Percentiles rank a stretch among this genome's conserved stretches.
These are phyloP conservation scores for Halocafeteria seosinensis DNA, from an alignment of 108 stramenopile genomes.

Conservation along the genomic window DNA sequence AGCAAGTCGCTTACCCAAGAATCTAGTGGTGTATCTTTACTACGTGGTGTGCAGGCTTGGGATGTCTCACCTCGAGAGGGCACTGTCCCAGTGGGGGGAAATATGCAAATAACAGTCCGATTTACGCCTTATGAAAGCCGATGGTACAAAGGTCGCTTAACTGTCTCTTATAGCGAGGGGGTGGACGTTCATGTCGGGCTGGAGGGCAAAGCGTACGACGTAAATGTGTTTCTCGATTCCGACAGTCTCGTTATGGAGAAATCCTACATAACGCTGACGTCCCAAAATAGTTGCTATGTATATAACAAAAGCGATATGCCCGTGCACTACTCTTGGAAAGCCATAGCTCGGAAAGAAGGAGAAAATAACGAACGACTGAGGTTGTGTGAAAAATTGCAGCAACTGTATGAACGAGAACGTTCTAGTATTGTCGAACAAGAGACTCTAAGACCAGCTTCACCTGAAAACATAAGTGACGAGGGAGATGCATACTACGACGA, in stretches of 20 bases:
- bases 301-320: constrained; percentile 33
- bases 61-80: constrained; percentile 7
- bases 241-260: constrained; percentile 27
- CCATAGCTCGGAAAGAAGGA: constrained; percentile 25
- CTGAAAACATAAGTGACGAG: background rate
- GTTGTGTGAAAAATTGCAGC: constrained; percentile 27
- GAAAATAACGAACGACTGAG: constrained; percentile 35
- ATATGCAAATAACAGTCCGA: constrained; percentile 16
- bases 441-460: no score
- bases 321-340: constrained; percentile 34
- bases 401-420: constrained; percentile 23
- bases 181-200: constrained; percentile 14
- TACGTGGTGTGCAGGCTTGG: constrained; percentile 6
- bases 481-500: background rate
- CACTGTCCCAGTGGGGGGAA: constrained; percentile 14
- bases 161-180: constrained; percentile 27
- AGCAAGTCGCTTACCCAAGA: no score
- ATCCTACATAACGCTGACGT: constrained; percentile 35
- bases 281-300: constrained; percentile 30
- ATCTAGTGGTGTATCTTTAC: no score
- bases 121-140: constrained; percentile 5
- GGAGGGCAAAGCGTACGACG: constrained; percentile 26
- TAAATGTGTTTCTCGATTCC: constrained; percentile 33
- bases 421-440: constrained; percentile 11
- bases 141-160: constrained; percentile 24